Base-by-base conservation (phyloP, 2,329 filamentous ascomycete genomes). In the Cladorrhinum sp. region DNA sequence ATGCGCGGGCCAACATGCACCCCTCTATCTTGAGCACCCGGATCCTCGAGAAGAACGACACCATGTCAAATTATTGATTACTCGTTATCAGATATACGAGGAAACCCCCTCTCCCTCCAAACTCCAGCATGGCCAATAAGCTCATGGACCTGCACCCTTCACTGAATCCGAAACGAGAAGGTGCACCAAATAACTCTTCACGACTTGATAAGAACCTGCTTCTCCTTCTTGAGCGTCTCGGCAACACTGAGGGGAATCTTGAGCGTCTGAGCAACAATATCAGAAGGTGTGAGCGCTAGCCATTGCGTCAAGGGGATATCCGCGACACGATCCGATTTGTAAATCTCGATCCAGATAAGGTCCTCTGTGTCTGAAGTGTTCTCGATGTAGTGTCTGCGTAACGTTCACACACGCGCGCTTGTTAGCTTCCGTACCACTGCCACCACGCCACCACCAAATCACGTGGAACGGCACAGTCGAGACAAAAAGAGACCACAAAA, bases 221-320 rank as follows among this genome's bases (percentile, higher is more conserved):
- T 88, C 73, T 88, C 82, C 71, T 85, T 86, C 75, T 86, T 85
- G 60, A 87, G 66, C 9, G 77, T 73, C 67, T 83, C 73, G 1
- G 84, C 83, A 52, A 87, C 77, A n/a, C 79, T 76, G 3, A 84
- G 68, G 0, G 83, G 80, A 14, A 88, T 79, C 67, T 86, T 86
- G 14, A 88, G 75, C 1, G 80, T 79, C 71, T 83, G 79, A 0
- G 84, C 82, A 16, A 88, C 85, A 55, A 88, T 79, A 53, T 86
- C 82, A 0, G 82, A 76, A 0, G 84, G 82, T 1, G 82, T 85
- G 24, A 85, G 70, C 0, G 82, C 83, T 4, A 86, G 72, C 83
- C 84, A 86, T 71, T 86, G 83, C 1, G 80, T 79, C 3, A 84
- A 79, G 58, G 78, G 81, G 60, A 86, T 79, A 63, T 86, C 83